Evolutionary conservation across 345 rosid species (phyloP).

Genomic region (Orychophragmus violaceus): DNA sequence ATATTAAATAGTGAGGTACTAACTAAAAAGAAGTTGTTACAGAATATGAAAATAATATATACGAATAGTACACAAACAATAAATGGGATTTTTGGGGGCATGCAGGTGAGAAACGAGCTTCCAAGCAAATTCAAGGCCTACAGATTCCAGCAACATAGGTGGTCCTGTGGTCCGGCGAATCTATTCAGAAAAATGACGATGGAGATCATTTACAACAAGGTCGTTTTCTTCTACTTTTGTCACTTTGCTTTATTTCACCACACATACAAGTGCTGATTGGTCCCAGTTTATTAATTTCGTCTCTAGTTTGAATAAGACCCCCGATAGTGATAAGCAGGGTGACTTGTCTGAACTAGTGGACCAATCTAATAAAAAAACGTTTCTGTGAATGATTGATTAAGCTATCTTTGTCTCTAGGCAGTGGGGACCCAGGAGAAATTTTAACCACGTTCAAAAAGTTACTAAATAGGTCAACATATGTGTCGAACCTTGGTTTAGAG

Average conservation of each 20-base stretch:
- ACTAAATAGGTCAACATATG: too few relatives aligned
- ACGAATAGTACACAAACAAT: background rate
- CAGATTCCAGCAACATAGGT: conserved; percentile 77
- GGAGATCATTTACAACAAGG: conserved; percentile 60
- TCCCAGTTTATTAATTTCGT: background rate
- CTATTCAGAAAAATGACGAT: conserved; percentile 66
- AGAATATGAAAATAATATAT: background rate
- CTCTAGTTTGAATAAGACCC: background rate
- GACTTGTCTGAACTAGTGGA: conserved; percentile 7
- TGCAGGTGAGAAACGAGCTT: conserved; percentile 68
- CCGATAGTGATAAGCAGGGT: conserved; percentile 6
- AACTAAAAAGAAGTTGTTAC: background rate
- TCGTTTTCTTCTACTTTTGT: conserved; percentile 16
- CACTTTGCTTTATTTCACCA: background rate
- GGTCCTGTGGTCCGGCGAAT: conserved; percentile 96
- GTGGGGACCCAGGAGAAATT: too few relatives aligned
- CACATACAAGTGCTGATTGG: background rate
- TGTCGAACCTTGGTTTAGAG: too few relatives aligned
- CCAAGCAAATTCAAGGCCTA: conserved; percentile 89
- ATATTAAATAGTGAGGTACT: background rate
- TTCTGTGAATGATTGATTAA: conserved; percentile 2
- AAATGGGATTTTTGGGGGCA: background rate
- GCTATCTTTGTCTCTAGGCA: too few relatives aligned
- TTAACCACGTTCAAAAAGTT: too few relatives aligned
- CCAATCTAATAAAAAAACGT: background rate